Conservation (phyloP, 768 basidiomycete genomes). For the Leccinum boreale region DNA sequence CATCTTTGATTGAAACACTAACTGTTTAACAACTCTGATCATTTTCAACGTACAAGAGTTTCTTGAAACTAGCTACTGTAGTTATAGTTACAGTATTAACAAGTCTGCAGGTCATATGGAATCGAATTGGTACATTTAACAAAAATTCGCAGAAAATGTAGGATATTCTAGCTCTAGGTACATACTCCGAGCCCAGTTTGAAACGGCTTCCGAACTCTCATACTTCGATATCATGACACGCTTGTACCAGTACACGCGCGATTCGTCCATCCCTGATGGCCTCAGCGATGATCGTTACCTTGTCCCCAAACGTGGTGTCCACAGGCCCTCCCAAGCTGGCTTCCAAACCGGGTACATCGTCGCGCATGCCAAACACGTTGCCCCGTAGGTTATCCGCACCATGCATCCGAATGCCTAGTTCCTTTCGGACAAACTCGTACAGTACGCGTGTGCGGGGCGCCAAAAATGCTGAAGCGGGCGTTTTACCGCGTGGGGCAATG, state of each 20-base stretch:
- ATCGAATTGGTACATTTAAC: neutral
- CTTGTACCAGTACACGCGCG: conserved; percentile 49
- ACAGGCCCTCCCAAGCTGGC: conserved; percentile 31
- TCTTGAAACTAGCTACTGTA: neutral
- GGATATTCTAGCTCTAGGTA: neutral
- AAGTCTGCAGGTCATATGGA: neutral
- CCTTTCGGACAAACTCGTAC: conserved; percentile 74
- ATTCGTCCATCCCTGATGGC: conserved; percentile 71
- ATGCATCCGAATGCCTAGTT: conserved; percentile 77
- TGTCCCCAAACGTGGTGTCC: conserved; percentile 63
- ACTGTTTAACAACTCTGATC: no score
- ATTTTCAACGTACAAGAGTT: neutral
- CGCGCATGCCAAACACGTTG: conserved; percentile 54
- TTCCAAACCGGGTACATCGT: conserved; percentile 34
- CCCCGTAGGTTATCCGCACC: conserved; percentile 67
- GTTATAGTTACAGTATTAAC: neutral
- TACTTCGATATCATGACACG: conserved; percentile 38
- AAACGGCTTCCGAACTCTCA: neutral
- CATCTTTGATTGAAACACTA: neutral
- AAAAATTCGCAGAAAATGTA: neutral
- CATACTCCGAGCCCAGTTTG: neutral
- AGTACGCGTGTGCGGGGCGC: conserved; percentile 51
- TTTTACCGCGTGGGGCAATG: conserved; percentile 49
- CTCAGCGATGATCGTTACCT: conserved; percentile 76
- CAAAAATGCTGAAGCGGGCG: conserved; percentile 67